Percentiles rank a stretch among this genome's conserved stretches.
Conservation (phyloP, 306 rosid genomes). For the Begonia masoniana region DNA sequence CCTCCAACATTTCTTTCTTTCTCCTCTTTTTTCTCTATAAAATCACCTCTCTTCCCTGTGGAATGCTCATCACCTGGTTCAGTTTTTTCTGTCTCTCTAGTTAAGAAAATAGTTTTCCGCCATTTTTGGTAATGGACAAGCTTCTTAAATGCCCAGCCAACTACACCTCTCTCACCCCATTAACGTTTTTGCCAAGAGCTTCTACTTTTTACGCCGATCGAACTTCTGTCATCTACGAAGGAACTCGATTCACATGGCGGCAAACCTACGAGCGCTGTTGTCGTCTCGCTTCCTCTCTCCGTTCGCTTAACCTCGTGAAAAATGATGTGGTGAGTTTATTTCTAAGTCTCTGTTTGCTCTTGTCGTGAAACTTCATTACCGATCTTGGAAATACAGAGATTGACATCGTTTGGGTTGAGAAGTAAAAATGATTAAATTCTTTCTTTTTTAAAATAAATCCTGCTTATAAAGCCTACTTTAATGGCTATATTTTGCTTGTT, state of each 20-base stretch:
- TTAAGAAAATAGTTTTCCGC: background rate
- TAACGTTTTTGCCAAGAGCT: conserved; percentile 57
- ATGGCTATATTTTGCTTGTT: background rate
- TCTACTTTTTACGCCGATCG: conserved; percentile 42
- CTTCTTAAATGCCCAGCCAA: conserved; percentile 56
- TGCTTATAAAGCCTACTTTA: too few relatives aligned
- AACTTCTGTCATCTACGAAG: conserved; percentile 43
- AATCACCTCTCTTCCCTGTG: background rate
- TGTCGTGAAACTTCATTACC: background rate
- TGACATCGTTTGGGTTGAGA: too few relatives aligned
- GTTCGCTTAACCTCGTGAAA: conserved; percentile 34
- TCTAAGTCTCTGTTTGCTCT: background rate
- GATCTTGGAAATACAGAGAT: too few relatives aligned
- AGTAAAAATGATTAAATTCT: too few relatives aligned
- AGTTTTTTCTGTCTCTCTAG: background rate
- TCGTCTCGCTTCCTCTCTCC: conserved; percentile 77
- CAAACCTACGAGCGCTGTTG: conserved; percentile 66
- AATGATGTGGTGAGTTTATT: conserved; percentile 48
- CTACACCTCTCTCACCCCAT: conserved; percentile 46
- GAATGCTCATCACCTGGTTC: background rate
- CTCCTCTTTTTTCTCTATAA: background rate
- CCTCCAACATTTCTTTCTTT: background rate
- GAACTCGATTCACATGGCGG: conserved; percentile 62
- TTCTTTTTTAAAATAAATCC: too few relatives aligned
- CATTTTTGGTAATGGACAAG: conserved; percentile 23